Percentiles rank a stretch among this genome's conserved stretches.
Conservation (phyloP, 2,329 filamentous ascomycete species). For the Orbilia blumenaviensis region DNA sequence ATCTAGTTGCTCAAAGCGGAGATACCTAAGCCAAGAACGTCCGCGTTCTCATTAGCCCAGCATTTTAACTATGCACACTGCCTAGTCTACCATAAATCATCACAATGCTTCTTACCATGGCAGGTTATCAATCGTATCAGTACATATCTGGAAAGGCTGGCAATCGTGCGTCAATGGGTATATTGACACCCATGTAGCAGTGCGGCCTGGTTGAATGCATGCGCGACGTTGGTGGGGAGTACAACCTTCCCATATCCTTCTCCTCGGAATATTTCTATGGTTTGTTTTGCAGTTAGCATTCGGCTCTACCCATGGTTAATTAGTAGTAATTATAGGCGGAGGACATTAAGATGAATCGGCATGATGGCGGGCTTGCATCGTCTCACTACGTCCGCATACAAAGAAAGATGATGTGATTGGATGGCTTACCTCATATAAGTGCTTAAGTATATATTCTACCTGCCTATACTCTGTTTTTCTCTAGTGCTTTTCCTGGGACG, state of each 20-base stretch:
- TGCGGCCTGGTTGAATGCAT: background rate
- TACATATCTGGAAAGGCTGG: background rate
- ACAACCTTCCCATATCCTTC: background rate
- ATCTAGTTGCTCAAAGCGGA: background rate
- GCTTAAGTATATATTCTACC: too few species aligned
- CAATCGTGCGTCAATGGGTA: background rate
- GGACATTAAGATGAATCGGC: background rate
- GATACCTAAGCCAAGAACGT: constrained; percentile 4
- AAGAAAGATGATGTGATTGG: constrained; percentile 4
- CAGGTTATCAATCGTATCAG: background rate
- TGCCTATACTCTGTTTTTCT: background rate
- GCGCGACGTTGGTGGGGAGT: background rate
- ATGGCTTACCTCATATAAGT: too few species aligned
- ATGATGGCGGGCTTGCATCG: constrained; percentile 7
- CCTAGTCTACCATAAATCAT: background rate
- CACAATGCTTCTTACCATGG: background rate
- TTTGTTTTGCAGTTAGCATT: background rate
- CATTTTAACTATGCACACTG: background rate
- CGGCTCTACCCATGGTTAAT: background rate
- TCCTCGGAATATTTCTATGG: background rate
- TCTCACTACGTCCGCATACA: constrained; percentile 16
- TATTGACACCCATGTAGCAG: constrained; percentile 5
- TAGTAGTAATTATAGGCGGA: background rate
- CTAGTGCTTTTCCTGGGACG: background rate
- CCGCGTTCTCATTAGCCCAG: background rate